Base-by-base conservation (phyloP, 257 asterid species). In the Forsythia viridissima region DNA sequence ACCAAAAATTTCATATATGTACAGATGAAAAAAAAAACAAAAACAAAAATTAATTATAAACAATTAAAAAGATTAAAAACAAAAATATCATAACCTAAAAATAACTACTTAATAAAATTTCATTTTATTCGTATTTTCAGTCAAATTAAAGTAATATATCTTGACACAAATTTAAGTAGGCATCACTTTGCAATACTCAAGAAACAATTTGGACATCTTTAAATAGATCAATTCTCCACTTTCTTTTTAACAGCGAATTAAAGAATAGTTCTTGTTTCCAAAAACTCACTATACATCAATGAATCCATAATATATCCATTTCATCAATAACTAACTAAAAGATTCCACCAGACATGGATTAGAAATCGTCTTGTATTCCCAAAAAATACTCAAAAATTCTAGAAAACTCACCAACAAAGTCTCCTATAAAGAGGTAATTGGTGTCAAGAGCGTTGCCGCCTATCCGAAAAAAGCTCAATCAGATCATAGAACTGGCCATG, bases 401-500 rank as follows among this genome's bases (percentile, higher is more conserved):
- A 76, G 39, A 15, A 79, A 76, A 78, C 98, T 90, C 82, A 92
- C 97, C 97, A 59, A 93, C 98, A 63, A 92, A 93, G 81, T 93
- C 98, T 7, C 98, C 98, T 96, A 93, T 93, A 84, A 93, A 93
- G 52, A 93, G 97, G 72, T 93, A 93, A 85, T 93, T 93, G 24
- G 98, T 93, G 75, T 93, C 96, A 16, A 96, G 98, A 74, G 97
- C 83, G 41, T 85, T 90, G 72, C 98, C 98, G 10, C 98, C 98
- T 38, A 92, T 93, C 79, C 94, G 86, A 68, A 93, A 30, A 93
- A 46, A 93, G 96, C 90, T 93, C 98, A 78, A 93, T 86, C 70
- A 93, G 90, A 88, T 93, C 98, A 82, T 93, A 93, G 74, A 93
- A 93, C 84, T 93, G 98, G 2, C 97, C 97, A 18, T 93, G 97